Percentiles rank a stretch among this genome's conserved stretches.
Evolutionary conservation across 805 yeast species (phyloP).

Genomic region (Kazachstania viticola): DNA sequence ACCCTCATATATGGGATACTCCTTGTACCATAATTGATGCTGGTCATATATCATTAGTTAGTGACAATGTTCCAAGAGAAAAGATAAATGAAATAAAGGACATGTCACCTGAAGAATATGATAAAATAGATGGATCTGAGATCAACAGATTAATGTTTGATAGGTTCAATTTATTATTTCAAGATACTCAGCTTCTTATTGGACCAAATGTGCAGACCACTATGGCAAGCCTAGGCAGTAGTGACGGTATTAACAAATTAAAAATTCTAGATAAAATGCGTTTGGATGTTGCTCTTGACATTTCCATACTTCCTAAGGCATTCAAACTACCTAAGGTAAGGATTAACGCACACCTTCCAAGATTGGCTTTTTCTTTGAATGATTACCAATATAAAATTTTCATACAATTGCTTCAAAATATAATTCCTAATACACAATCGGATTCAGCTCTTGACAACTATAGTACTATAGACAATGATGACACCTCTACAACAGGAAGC

Average conservation of each 20-base stretch:
- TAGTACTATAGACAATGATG: conserved; percentile 3
- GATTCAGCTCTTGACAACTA: conserved; percentile 1
- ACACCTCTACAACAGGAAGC: conserved; percentile 1
- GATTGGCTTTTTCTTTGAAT: conserved; percentile 57
- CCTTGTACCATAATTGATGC: conserved; percentile 92
- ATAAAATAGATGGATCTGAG: conserved; percentile 31
- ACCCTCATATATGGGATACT: conserved; percentile 65
- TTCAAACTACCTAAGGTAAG: conserved; percentile 58
- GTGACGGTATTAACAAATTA: conserved; percentile 29
- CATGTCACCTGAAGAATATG: conserved; percentile 62
- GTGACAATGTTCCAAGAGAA: conserved; percentile 67
- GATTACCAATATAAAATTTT: conserved; percentile 86
- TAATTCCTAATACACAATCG: conserved; percentile 13
- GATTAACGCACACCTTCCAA: conserved; percentile 69
- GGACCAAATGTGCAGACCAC: conserved; percentile 76
- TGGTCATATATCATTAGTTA: conserved; percentile 78
- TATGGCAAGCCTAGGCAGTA: conserved; percentile 53
- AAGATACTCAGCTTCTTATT: conserved; percentile 79
- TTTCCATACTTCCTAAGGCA: conserved; percentile 80
- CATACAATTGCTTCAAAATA: conserved; percentile 62
- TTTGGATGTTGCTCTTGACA: conserved; percentile 60
- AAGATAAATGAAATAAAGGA: conserved; percentile 58
- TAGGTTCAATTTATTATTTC: conserved; percentile 60
- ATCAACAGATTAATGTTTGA: conserved; percentile 81
- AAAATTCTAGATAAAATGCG: conserved; percentile 67